A percentile compares a stretch with the other conserved stretches of the same genome.
These are phyloP conservation scores for Sonneratia caseolaris DNA, from an alignment of 345 rosid genomes.

Conservation along the genomic window DNA sequence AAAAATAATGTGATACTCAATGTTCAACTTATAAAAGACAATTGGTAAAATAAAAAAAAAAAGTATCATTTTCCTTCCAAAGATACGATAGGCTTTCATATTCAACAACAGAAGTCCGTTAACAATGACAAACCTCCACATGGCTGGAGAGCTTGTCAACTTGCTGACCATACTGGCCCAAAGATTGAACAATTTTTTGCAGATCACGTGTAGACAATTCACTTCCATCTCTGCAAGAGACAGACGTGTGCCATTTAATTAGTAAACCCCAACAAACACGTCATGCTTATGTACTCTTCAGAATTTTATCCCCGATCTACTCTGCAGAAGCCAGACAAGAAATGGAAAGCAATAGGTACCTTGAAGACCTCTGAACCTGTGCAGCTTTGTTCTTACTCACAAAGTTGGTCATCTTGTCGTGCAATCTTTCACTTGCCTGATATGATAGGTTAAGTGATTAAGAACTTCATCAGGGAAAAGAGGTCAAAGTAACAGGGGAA, in stretches of 20 bases:
- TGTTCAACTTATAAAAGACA: background rate
- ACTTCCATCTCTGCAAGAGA: constrained; percentile 45
- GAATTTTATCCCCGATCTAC: background rate
- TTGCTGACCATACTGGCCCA: constrained; percentile 77
- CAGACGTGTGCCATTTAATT: background rate
- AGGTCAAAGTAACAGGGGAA: constrained; percentile 4
- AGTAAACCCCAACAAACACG: background rate
- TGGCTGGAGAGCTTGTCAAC: constrained; percentile 82
- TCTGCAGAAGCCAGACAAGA: background rate
- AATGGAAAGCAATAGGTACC: constrained; percentile 31
- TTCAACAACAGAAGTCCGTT: constrained; percentile 1
- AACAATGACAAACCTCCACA: constrained; percentile 61
- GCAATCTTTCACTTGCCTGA: constrained; percentile 92
- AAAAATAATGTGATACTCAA: background rate
- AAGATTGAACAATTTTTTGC: constrained; percentile 92
- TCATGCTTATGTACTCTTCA: background rate
- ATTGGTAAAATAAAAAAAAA: background rate
- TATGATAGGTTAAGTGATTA: constrained; percentile 12
- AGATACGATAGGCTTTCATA: background rate
- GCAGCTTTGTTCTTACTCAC: constrained; percentile 90
- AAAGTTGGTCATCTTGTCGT: constrained; percentile 79
- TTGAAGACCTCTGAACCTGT: constrained; percentile 39
- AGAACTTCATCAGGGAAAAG: constrained; percentile 8
- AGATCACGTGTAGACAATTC: constrained; percentile 88
- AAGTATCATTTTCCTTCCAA: background rate